Percentiles rank a stretch among this genome's conserved stretches.
Conservation (phyloP, 306 rosid genomes). For the Casuarina equisetifolia region DNA sequence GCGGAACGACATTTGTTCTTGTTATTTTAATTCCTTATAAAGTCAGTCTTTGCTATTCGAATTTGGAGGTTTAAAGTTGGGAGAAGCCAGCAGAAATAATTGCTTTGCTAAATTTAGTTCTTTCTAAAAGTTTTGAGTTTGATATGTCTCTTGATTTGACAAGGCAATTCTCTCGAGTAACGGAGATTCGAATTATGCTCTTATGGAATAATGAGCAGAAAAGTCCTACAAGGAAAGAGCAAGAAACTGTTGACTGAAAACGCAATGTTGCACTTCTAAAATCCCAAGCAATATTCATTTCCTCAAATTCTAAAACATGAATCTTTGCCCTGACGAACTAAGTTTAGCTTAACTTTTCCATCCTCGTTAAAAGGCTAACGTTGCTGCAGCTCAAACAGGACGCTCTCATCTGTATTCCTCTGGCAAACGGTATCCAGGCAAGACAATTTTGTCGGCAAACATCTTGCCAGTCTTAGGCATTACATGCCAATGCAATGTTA, state of each 20-base stretch:
- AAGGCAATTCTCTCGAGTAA: background rate
- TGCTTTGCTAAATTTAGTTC: background rate
- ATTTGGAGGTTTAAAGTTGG: no score
- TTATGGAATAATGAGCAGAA: background rate
- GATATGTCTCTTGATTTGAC: background rate
- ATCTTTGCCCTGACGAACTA: slow-evolving; percentile 31
- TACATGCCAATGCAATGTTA: slow-evolving; percentile 97
- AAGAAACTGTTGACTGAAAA: slow-evolving; percentile 14
- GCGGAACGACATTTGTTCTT: no score
- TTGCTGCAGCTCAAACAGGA: slow-evolving; percentile 39
- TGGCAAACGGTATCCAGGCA: slow-evolving; percentile 80
- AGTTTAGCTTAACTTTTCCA: slow-evolving; percentile 21
- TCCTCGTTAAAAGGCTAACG: slow-evolving; percentile 28
- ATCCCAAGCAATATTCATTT: slow-evolving; percentile 22
- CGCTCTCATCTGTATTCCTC: slow-evolving; percentile 65
- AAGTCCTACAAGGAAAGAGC: background rate
- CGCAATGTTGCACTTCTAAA: slow-evolving; percentile 18
- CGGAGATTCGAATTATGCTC: background rate
- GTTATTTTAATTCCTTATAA: no score
- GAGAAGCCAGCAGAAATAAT: background rate
- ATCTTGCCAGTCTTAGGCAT: slow-evolving; percentile 99
- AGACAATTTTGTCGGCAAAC: slow-evolving; percentile 69
- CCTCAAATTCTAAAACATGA: slow-evolving; percentile 22
- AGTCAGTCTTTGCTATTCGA: no score
- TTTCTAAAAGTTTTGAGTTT: background rate